Base-by-base conservation (phyloP, 2,329 filamentous ascomycete species). In the Gaeumannomyces sp. region DNA sequence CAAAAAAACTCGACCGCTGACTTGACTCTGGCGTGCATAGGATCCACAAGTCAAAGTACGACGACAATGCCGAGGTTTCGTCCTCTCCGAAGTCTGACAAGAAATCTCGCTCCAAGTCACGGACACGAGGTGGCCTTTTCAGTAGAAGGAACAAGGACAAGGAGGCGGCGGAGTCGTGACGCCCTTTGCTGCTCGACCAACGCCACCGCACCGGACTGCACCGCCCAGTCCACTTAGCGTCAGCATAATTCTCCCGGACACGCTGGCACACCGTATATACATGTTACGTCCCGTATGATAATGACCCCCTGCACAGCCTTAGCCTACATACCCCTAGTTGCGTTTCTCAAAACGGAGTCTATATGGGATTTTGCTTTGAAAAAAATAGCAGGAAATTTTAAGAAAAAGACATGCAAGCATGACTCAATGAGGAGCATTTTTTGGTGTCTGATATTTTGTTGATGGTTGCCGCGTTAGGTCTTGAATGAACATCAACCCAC, bases 31-130 rank as follows among this genome's bases (percentile, higher is more conserved):
- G 62, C 56, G 22, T 64, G 59, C 61, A 13, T 31, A 97, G 93
- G 93, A 98, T 98, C 71, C 93, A 97, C 81, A 98, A 98, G 76
- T 80, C 92, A 65, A 98, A 98, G 74, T 98, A 98, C 75, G 86
- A 89, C 66, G 90, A 92, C 31, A 86, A 89, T 53, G 80, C 76
- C 63, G 73, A 73, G 65, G 74, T 77, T 66, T 75, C 75, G 66
- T 81, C 77, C 68, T 80, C 80, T 25, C 82, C 81, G 64, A 91
- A 89, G 75, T 91, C 90, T 35, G 83, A 82, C 61, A 91, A 89
- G 76, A 91, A 91, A 74, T 72, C 81, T 57, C 85, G 89, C 67
- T 91, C 89, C 77, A 94, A 93, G 78, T 92, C 90, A 33, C 87
- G 89, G 68, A 87, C 89, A 61, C 83, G 91, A 70, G 86, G 85